A percentile compares a stretch with the other conserved stretches of the same genome.
phyloP scores from a whole-genome alignment of 352 stramenopile genomes.

The Phytophthora pini region DNA sequence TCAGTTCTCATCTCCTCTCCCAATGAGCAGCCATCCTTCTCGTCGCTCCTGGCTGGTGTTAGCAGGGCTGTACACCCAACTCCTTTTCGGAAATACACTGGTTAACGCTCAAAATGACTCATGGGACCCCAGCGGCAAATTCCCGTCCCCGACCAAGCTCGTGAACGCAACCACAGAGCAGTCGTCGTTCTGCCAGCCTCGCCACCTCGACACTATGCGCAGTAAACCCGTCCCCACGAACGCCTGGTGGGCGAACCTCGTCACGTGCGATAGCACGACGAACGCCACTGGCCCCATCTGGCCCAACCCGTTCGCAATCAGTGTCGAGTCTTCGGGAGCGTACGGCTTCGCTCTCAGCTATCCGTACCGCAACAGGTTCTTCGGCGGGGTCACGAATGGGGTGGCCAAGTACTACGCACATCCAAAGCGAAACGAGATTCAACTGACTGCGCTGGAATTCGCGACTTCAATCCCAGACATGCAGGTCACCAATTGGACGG shows the following conservation, averaged over 20 bases:
- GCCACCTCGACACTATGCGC: slow-evolving; percentile 57
- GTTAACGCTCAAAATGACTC: slow-evolving; percentile 42
- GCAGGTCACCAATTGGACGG: slow-evolving; percentile 66
- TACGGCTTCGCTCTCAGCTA: slow-evolving; percentile 70
- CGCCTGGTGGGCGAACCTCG: slow-evolving; percentile 84
- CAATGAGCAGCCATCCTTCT: slow-evolving; percentile 29
- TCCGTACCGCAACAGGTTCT: slow-evolving; percentile 75
- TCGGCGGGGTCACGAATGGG: slow-evolving; percentile 45
- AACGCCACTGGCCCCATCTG: slow-evolving; percentile 68
- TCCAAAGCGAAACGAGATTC: slow-evolving; percentile 64
- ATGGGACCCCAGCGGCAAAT: slow-evolving; percentile 51
- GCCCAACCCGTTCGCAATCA: slow-evolving; percentile 73
- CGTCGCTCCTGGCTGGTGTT: slow-evolving; percentile 22
- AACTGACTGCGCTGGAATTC: slow-evolving; percentile 69
- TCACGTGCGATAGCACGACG: slow-evolving; percentile 59
- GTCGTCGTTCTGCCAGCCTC: slow-evolving; percentile 52
- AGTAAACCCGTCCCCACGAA: slow-evolving; percentile 76
- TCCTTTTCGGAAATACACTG: slow-evolving; percentile 22
- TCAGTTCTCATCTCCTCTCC: slow-evolving; percentile 40
- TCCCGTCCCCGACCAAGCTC: slow-evolving; percentile 38
- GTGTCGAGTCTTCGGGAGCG: slow-evolving; percentile 43
- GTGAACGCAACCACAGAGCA: slow-evolving; percentile 50
- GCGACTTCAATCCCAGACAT: slow-evolving; percentile 43
- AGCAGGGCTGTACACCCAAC: slow-evolving; percentile 24
- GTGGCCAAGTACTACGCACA: slow-evolving; percentile 68